phyloP scores from a whole-genome alignment of 2,329 filamentous ascomycete genomes.

The Sphaceloma murrayae region DNA sequence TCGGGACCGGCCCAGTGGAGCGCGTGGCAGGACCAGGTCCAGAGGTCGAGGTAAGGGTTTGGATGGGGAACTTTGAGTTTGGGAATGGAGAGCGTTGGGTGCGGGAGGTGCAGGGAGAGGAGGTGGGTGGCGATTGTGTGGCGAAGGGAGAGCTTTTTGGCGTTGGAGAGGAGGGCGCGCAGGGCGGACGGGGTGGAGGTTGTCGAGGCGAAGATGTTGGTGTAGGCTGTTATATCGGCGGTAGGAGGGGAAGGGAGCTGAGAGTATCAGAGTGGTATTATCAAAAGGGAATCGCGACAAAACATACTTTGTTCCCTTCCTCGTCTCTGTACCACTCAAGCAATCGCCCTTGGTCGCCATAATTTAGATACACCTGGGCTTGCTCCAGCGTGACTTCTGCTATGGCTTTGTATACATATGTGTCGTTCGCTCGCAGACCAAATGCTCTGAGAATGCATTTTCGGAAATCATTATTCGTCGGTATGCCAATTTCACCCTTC shows the following conservation, averaged over 20 bases:
- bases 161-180: conserved; percentile 54
- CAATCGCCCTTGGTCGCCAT: conserved; percentile 38
- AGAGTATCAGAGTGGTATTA: not conserved
- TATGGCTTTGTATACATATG: conserved; percentile 43
- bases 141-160: conserved; percentile 54
- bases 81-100: conserved; percentile 32
- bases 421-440: conserved; percentile 36
- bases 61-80: conserved; percentile 38
- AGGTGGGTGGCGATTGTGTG: conserved; percentile 49
- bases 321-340: conserved; percentile 44
- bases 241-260: conserved; percentile 40
- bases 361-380: conserved; percentile 41
- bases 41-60: conserved; percentile 62
- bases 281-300: not conserved
- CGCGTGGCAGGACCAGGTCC: conserved; percentile 53
- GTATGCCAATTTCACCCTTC: conserved; percentile 30
- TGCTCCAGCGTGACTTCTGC: conserved; percentile 43
- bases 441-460: conserved; percentile 41
- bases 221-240: conserved; percentile 57
- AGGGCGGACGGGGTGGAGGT: conserved; percentile 53
- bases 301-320: conserved; percentile 31
- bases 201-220: conserved; percentile 53
- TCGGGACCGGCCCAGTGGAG: conserved; percentile 58
- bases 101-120: conserved; percentile 42
- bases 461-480: conserved; percentile 37